A percentile compares a stretch with the other conserved stretches of the same genome.
phyloP scores from a whole-genome alignment of 179 eudicot genomes.

The Beta macrorhiza region DNA sequence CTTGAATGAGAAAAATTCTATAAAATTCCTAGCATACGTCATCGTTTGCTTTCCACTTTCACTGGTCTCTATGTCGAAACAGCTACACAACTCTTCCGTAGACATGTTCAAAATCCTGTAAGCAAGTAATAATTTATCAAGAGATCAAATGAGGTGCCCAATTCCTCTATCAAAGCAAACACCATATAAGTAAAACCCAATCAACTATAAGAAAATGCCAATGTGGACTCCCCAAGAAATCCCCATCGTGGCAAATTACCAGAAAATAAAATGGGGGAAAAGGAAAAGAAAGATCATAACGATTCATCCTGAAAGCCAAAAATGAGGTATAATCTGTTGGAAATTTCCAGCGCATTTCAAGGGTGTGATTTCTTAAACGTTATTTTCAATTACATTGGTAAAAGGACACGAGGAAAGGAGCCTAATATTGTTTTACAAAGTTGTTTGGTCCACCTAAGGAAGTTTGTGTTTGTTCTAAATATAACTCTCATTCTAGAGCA shows the following conservation, averaged over 20 bases:
- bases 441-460: too few species aligned
- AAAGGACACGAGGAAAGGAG: too few species aligned
- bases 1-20: slow-evolving; percentile 69
- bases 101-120: slow-evolving; percentile 58
- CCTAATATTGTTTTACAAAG: too few species aligned
- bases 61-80: slow-evolving; percentile 51
- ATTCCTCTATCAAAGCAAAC: neutral
- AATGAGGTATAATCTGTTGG: too few species aligned
- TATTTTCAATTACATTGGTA: too few species aligned
- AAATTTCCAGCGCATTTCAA: too few species aligned
- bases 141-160: neutral
- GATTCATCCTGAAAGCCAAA: neutral
- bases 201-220: too few species aligned
- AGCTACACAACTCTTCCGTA: slow-evolving; percentile 49
- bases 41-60: slow-evolving; percentile 42
- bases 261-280: neutral
- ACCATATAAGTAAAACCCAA: neutral
- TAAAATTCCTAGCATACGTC: slow-evolving; percentile 53
- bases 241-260: neutral
- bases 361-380: too few species aligned
- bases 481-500: too few species aligned
- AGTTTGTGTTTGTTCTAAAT: too few species aligned
- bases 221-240: neutral
- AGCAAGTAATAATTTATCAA: slow-evolving; percentile 6
- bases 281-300: neutral